Evolutionary conservation across 805 yeast species (phyloP).

Genomic region (Metschnikowia amazonensis): DNA sequence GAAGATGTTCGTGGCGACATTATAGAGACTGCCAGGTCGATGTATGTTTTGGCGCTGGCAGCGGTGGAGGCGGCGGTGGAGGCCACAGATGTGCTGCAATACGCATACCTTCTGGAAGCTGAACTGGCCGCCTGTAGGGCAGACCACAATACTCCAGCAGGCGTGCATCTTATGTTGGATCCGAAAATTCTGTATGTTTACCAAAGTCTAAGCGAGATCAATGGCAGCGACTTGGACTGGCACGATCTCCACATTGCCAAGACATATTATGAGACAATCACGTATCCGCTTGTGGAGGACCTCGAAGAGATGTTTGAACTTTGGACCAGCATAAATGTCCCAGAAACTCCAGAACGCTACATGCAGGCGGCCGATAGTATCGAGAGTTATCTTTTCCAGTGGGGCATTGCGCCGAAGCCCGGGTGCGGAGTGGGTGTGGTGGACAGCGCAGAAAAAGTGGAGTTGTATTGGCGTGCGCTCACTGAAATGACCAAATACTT

Average conservation of each 20-base stretch:
- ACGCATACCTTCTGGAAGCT: no score
- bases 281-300: constrained; percentile 16
- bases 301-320: constrained; percentile 16
- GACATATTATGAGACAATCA: constrained; percentile 15
- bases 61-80: constrained; percentile 22
- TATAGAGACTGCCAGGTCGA: constrained; percentile 30
- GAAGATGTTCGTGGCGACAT: constrained; percentile 23
- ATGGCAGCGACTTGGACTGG: not conserved
- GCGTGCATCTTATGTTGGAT: constrained; percentile 4
- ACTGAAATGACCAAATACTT: constrained; percentile 34
- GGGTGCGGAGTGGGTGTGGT: constrained; percentile 5
- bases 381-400: constrained; percentile 41
- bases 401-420: constrained; percentile 16
- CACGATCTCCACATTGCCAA: constrained; percentile 20
- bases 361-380: constrained; percentile 43
- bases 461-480: constrained; percentile 38
- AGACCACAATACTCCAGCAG: no score
- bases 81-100: no score
- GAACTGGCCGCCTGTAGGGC: no score
- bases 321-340: constrained; percentile 33
- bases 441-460: constrained; percentile 11
- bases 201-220: not conserved
- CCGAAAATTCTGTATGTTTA: constrained; percentile 19
- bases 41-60: constrained; percentile 28
- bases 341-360: constrained; percentile 33